These are phyloP conservation scores for Aspergillus sojae DNA, from an alignment of 2,329 filamentous ascomycete species.

Conservation along the genomic window DNA sequence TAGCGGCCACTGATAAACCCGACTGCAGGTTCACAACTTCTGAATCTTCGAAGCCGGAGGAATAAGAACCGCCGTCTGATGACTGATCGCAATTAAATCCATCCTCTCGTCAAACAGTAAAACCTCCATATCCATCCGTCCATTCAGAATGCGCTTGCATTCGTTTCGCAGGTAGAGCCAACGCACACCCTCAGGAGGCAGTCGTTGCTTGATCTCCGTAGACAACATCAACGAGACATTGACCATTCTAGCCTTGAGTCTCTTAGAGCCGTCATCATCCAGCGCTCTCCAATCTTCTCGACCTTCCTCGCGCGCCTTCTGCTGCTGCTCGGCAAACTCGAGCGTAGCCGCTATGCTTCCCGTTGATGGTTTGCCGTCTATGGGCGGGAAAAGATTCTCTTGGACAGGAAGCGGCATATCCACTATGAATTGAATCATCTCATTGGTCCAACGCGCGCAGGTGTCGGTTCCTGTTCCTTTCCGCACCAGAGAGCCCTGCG, in stretches of 20 bases:
- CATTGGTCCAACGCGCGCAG: background rate
- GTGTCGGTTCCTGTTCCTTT: background rate
- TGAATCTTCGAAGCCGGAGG: background rate
- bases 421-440: slow-evolving; percentile 4
- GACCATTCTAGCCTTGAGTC: too few relatives aligned
- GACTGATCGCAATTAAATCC: background rate
- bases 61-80: background rate
- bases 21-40: background rate
- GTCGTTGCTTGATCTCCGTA: background rate
- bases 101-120: background rate
- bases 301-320: background rate
- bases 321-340: background rate
- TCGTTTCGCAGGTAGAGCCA: background rate
- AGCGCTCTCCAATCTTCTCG: background rate
- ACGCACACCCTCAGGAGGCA: background rate
- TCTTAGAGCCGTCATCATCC: background rate
- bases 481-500: background rate
- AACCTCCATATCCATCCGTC: background rate
- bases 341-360: background rate
- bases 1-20: background rate
- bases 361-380: too few relatives aligned
- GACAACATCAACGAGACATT: background rate
- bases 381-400: background rate
- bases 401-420: background rate
- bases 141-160: background rate